Conservation (phyloP, 192 early-diverging fungal genomes). For the Coemansia sp. region DNA sequence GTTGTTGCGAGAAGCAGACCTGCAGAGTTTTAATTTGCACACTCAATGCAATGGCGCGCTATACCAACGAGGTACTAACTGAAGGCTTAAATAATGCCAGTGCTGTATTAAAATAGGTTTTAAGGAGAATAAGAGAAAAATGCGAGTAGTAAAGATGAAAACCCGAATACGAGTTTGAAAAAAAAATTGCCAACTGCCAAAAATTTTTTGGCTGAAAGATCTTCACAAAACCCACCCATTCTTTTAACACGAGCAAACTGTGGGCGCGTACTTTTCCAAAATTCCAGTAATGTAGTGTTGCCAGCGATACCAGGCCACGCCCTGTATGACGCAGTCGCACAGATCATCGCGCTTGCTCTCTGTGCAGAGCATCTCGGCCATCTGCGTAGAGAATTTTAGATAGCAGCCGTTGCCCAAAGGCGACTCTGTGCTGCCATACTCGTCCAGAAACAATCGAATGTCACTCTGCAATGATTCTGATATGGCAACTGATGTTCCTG, state of each 20-base stretch:
- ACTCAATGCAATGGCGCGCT: too few relatives aligned
- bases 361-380: conserved; percentile 27
- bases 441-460: background rate
- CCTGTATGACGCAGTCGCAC: conserved; percentile 50
- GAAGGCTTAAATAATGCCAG: too few relatives aligned
- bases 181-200: too few relatives aligned
- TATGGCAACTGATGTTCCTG: too few relatives aligned
- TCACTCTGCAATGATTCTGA: background rate
- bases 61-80: too few relatives aligned
- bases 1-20: too few relatives aligned
- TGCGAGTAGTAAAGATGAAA: background rate
- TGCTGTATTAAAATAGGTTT: too few relatives aligned
- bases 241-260: background rate
- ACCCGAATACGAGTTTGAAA: background rate
- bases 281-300: conserved; percentile 23
- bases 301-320: conserved; percentile 48
- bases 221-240: too few relatives aligned
- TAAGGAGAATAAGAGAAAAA: too few relatives aligned
- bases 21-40: too few relatives aligned
- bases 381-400: conserved; percentile 21
- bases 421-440: background rate
- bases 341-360: conserved; percentile 51
- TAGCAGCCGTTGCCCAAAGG: conserved; percentile 10
- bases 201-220: too few relatives aligned
- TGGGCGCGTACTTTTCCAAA: conserved; percentile 17